Base-by-base conservation (phyloP, 176 grass and related monocot species). In the Cocos nucifera region DNA sequence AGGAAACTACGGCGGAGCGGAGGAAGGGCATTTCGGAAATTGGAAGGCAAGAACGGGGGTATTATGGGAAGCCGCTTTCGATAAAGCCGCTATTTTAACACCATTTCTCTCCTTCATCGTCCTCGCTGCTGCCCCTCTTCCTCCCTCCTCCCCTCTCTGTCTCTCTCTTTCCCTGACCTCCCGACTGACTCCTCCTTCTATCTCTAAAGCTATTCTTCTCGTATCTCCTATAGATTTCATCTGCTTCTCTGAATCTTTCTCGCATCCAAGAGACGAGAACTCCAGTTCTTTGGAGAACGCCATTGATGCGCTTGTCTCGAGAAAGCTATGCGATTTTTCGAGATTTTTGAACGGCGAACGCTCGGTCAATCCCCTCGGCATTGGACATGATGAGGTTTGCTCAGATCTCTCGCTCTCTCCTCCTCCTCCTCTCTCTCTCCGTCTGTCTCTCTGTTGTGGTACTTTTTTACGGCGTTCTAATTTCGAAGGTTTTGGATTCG, bases 321-420 rank as follows among this genome's bases (percentile, higher is more conserved):
- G 74, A 82, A 66, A 17, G 70, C 51, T 56, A 69, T 72, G 70
- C 80, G 58, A 76, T 84, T 75, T 75, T 69, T 30, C 57, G 69
- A 15, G 74, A 78, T 27, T 67, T 78, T 39, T 72, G 69, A 14
- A 50, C 74, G 54, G 68, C 76, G 63, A 87, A 78, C 74, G 66
- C 75, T 9, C 50, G 70, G 28, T 78, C 74, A 50, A 29, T 73
- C 62, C 0, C 51, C 17, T 51, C 83, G 50, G 73, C 83, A 87
- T 84, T 84, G 74, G 74, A 84, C 51, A 75, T 84, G 67, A 84
- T 79, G 58, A 84, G 80, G 83, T 93, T 67, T 62, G 74, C 59
- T 32, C 19, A 19, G 22, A 68, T 67, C 62, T 64, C 18, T n/a
- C 57, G 6, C 8, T 54, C 15, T 69, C 19, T 44, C 19, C 65